Base-by-base conservation (phyloP, 169 alveolate genomes). In the Babesia bigemina region DNA sequence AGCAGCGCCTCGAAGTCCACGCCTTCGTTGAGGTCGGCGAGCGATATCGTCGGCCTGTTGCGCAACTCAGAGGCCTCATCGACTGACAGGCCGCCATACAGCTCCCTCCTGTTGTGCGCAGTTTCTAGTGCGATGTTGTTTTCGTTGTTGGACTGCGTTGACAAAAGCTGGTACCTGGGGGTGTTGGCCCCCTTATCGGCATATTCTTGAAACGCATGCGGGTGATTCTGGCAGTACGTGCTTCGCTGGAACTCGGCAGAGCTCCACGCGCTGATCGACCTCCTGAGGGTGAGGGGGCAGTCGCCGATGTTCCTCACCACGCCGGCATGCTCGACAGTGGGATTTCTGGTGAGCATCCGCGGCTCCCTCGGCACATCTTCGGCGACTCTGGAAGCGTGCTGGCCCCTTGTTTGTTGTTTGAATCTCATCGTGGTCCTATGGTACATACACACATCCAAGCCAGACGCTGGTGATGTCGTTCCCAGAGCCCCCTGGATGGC, bases 21-120 rank as follows among this genome's bases (percentile, higher is more conserved):
- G 11, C 58, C 66, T 4, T 67, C 47, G 50, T 52, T 67, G 6
- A 67, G 14, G 14, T 67, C 76, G 11, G 66, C 76, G 55, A 67
- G 48, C 14, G 76, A 67, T 16, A 67, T 67, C 6, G 76, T 67
- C 4, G 66, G 76, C 53, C 76, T 67, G 29, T 67, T 24, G 24
- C n/a, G 45, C 19, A 55, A 17, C 7, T 67, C 76, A 2, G 19
- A 1, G 22, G 76, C 11, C n/a, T 36, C 63, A 11, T 9, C 45
- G 26, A 29, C 13, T 28, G 45, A 17, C 14, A 67, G n/a, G n/a
- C 24, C 76, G 42, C 17, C 66, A 29, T 52, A 67, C 17, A 67
- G 33, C 19, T 65, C 76, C 44, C 53, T 36, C 21, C 66, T 21
- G 22, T 55, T 45, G 58, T 67, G 76, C 22, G 53, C 76, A 52